These are phyloP conservation scores for Penicillium dipodomyicola DNA, from an alignment of 495 filamentous ascomycete genomes.

Conservation along the genomic window DNA sequence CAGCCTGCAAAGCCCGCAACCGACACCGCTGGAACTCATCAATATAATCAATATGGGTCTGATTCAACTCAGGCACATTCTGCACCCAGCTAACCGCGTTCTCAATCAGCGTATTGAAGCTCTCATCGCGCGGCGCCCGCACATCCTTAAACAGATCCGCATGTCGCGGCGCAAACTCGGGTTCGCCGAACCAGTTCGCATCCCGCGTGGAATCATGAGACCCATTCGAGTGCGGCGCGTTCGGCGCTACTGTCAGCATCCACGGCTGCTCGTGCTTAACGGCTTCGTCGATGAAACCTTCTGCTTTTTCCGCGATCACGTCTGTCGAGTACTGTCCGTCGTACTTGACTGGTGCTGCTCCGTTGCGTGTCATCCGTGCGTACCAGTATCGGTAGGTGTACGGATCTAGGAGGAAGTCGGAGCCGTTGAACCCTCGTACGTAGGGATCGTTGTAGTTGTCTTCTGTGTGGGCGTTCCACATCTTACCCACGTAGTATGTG, in stretches of 20 bases:
- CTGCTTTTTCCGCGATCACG: constrained; percentile 57
- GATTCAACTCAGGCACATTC: constrained; percentile 44
- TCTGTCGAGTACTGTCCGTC: constrained; percentile 58
- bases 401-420: constrained; percentile 66
- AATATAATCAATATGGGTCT: constrained; percentile 57
- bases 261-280: constrained; percentile 50
- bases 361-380: constrained; percentile 57
- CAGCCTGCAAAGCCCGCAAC: constrained; percentile 58
- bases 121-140: constrained; percentile 29
- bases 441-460: constrained; percentile 58
- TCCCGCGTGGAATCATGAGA: constrained; percentile 13
- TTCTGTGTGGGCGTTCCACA: constrained; percentile 60
- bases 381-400: constrained; percentile 67
- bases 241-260: constrained; percentile 63
- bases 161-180: constrained; percentile 32
- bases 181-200: constrained; percentile 28
- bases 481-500: constrained; percentile 69
- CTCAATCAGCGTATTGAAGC: constrained; percentile 40
- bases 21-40: constrained; percentile 63
- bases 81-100: constrained; percentile 58
- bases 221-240: constrained; percentile 55
- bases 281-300: constrained; percentile 58
- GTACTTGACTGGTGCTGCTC: constrained; percentile 47
- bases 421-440: constrained; percentile 50
- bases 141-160: constrained; percentile 30